phyloP scores from a whole-genome alignment of 2,329 filamentous ascomycete genomes.

The Myriosclerotinia duriaeana region DNA sequence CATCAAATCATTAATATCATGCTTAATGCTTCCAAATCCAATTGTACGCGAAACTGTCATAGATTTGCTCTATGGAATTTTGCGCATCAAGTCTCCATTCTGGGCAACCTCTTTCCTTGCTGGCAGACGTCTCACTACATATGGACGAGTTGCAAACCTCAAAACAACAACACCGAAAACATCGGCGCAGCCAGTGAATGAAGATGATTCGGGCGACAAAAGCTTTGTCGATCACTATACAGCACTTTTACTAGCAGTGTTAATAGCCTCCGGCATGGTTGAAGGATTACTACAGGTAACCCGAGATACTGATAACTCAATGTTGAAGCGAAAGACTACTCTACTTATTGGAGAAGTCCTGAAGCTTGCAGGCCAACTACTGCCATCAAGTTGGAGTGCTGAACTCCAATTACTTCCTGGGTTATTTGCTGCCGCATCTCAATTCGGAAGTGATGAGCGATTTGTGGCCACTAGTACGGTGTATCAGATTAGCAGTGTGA shows the following conservation, averaged over 20 bases:
- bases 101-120: conserved; percentile 97
- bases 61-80: conserved; percentile 74
- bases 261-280: conserved; percentile 78
- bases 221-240: conserved; percentile 95
- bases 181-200: conserved; percentile 50
- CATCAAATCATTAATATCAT: conserved; percentile 73
- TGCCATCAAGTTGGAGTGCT: conserved; percentile 79
- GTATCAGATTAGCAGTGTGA: conserved; percentile 97
- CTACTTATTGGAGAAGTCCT: conserved; percentile 87
- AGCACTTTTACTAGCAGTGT: conserved; percentile 78
- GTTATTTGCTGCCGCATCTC: conserved; percentile 73
- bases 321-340: conserved; percentile 82
- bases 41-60: conserved; percentile 72
- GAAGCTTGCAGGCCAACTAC: conserved; percentile 80
- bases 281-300: conserved; percentile 62
- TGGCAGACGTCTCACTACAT: conserved; percentile 88
- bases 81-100: conserved; percentile 88
- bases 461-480: conserved; percentile 86
- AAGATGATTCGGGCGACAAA: conserved; percentile 69
- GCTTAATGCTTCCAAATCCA: conserved; percentile 58
- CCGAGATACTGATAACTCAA: conserved; percentile 64
- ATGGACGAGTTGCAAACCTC: conserved; percentile 87
- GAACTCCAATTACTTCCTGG: conserved; percentile 85
- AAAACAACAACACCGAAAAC: conserved; percentile 57
- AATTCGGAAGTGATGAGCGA: conserved; percentile 68